phyloP scores from a whole-genome alignment of 371 early-diverging fungal species.

The Mortierella sp. region DNA sequence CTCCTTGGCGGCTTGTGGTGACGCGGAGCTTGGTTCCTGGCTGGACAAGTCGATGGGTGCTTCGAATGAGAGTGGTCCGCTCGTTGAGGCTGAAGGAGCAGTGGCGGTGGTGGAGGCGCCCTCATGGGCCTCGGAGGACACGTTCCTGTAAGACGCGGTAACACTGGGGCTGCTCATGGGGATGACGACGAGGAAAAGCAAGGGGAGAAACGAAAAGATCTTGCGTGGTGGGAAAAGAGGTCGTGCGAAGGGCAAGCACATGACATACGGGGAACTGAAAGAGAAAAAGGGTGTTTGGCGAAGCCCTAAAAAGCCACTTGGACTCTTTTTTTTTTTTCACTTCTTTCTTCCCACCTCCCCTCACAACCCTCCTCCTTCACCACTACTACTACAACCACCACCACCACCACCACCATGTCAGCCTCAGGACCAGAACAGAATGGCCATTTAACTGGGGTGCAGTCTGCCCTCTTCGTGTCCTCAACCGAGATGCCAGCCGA shows the following conservation, averaged over 20 bases:
- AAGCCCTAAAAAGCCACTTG: slow-evolving; percentile 20
- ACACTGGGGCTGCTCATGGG: slow-evolving; percentile 15
- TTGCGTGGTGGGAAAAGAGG: too few relatives aligned
- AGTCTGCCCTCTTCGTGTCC: slow-evolving; percentile 75
- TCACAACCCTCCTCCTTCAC: neutral
- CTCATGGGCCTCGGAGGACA: slow-evolving; percentile 13
- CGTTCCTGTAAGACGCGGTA: slow-evolving; percentile 18
- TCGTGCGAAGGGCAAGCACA: too few relatives aligned
- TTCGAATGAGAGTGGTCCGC: slow-evolving; percentile 17
- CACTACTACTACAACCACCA: neutral
- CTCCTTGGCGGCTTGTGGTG: slow-evolving; percentile 13
- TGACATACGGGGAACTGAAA: too few relatives aligned
- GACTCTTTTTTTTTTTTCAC: neutral
- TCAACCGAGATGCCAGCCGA: slow-evolving; percentile 78
- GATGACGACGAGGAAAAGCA: neutral
- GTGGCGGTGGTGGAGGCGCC: neutral
- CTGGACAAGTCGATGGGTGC: slow-evolving; percentile 6
- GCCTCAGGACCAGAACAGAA: slow-evolving; percentile 29
- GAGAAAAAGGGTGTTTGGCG: too few relatives aligned
- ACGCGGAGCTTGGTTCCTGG: neutral
- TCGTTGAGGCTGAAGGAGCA: neutral
- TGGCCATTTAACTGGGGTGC: slow-evolving; percentile 25
- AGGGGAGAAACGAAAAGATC: neutral
- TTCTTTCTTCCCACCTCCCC: neutral
- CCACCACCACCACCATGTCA: slow-evolving; percentile 4